Evolutionary conservation across 345 rosid genomes (phyloP).

Genomic region (Lenwebbia sp.): DNA sequence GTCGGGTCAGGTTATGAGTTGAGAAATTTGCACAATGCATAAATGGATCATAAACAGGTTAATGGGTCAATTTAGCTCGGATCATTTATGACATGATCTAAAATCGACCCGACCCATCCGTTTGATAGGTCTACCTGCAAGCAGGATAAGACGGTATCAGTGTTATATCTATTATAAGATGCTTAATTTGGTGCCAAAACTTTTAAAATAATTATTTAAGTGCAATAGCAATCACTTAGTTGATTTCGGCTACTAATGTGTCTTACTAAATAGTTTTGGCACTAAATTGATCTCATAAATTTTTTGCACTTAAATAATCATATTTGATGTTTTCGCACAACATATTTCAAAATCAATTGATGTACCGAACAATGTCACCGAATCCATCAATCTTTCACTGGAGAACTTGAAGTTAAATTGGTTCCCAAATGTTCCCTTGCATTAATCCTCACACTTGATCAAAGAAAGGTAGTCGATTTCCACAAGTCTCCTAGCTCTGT

Average conservation of each 20-base stretch:
- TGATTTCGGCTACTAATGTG: fast-evolving
- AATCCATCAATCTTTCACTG: background rate
- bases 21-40: too few species aligned
- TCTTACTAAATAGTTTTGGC: background rate
- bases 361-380: background rate
- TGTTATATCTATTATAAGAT: too few species aligned
- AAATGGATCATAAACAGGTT: too few species aligned
- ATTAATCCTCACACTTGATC: background rate
- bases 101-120: too few species aligned
- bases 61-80: too few species aligned
- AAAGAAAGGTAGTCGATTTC: background rate
- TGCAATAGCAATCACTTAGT: background rate
- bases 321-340: background rate
- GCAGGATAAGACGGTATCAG: background rate
- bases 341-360: background rate
- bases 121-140: background rate
- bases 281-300: background rate
- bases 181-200: background rate
- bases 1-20: too few species aligned
- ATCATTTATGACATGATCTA: too few species aligned
- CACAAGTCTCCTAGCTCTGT: background rate
- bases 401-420: background rate
- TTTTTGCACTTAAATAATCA: background rate
- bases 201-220: background rate
- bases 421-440: background rate